Evolutionary conservation across 2,329 filamentous ascomycete genomes (phyloP), one percentile per base, ranked within the genome.

Genomic region (Cladophialophora carrionii): DNA sequence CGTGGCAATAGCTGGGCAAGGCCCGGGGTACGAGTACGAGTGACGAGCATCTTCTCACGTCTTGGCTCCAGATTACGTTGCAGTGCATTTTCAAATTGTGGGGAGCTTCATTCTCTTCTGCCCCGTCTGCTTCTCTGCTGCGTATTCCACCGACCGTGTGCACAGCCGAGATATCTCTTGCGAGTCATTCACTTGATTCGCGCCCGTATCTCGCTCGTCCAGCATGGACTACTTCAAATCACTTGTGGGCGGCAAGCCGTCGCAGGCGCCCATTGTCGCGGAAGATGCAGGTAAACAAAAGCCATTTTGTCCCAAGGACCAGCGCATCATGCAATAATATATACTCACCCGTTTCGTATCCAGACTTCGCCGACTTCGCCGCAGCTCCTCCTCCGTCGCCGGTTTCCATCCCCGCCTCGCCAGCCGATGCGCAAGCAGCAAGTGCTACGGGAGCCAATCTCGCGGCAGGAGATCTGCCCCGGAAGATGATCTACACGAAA

Each of bases 351-450:
- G 57, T 31, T n/a, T 43, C 24, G 24, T 22, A 3, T 51, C 7
- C 76, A 96, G 93, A 96, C 81, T 97, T 97, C 78, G 92, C 91
- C 80, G 94, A 97, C 82, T 98, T 96, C 75, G 91, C 92, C 66
- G 88, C 87, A 70, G 68, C 72, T 24, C 70, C 73, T 37, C 68
- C 69, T 48, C 71, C 66, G 62, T 72, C 64, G 64, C 76, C 32
- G 70, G 71, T 66, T 77, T 78, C 85, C 66, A 76, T 82, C 74
- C 79, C 79, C 57, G 76, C 81, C 62, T 73, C 77, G 56, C 77
- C 78, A 54, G 78, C 81, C 52, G 79, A 79, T 64, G 78, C 82
- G 65, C 78, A 83, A 68, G 78, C 82, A 63, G 77, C 83, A 65
- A 78, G 77, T 62, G 74, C 72, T 37, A 69, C 72, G 22, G 71